phyloP scores from a whole-genome alignment of 305 asterid genomes.

The Stenogyne calaminthoides region DNA sequence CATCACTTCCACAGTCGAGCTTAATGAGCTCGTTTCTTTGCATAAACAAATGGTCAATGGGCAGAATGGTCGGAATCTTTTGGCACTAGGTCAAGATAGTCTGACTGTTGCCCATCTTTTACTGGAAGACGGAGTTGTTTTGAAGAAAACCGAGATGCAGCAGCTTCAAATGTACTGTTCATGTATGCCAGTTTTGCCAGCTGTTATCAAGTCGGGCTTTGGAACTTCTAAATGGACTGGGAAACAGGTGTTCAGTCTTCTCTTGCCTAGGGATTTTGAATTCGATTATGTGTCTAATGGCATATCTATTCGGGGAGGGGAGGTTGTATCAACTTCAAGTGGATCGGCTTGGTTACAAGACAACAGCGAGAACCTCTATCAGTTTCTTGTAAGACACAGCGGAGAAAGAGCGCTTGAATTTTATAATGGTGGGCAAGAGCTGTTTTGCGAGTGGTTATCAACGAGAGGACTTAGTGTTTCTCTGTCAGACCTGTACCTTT shows the following conservation, averaged over 20 bases:
- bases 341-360: slow-evolving; percentile 84
- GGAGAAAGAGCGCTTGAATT: slow-evolving; percentile 53
- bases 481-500: slow-evolving; percentile 74
- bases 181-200: slow-evolving; percentile 48
- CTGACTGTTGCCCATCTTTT: slow-evolving; percentile 81
- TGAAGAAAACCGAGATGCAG: slow-evolving; percentile 70
- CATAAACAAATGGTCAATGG: slow-evolving; percentile 70
- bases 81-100: slow-evolving; percentile 90
- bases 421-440: slow-evolving; percentile 66
- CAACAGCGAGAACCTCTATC: slow-evolving; percentile 54
- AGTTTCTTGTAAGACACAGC: slow-evolving; percentile 53
- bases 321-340: slow-evolving; percentile 55
- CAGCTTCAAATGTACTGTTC: slow-evolving; percentile 88
- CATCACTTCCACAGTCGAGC: slow-evolving; percentile 68
- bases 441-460: slow-evolving; percentile 86
- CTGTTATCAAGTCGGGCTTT: slow-evolving; percentile 44
- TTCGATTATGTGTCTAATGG: slow-evolving; percentile 50
- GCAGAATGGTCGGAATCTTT: slow-evolving; percentile 78
- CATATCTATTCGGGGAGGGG: slow-evolving; percentile 65
- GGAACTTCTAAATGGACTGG: slow-evolving; percentile 74
- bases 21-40: slow-evolving; percentile 75
- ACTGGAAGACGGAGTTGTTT: slow-evolving; percentile 65
- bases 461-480: slow-evolving; percentile 89
- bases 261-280: slow-evolving; percentile 69
- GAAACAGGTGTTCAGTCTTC: slow-evolving; percentile 69